Evolutionary conservation across 495 filamentous ascomycete species (phyloP).

Genomic region (Cladorrhinum samala): DNA sequence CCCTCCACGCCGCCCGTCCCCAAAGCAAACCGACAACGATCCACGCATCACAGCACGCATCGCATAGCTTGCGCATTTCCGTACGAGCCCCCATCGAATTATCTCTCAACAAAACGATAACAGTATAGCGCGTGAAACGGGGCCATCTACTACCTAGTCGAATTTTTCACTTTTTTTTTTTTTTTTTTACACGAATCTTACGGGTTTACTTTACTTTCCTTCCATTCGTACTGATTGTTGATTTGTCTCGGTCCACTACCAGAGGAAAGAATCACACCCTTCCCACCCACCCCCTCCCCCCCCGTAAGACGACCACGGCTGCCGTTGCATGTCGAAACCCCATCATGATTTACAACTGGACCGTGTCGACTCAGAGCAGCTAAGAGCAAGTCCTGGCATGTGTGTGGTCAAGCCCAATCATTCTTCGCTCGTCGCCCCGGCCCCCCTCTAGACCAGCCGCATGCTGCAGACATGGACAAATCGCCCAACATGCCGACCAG

Average conservation of each 20-base stretch:
- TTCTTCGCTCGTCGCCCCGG: conserved; percentile 15
- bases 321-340: conserved; percentile 14
- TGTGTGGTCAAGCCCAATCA: conserved; percentile 16
- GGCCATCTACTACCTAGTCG: too few relatives aligned
- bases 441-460: conserved; percentile 5
- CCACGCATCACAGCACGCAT: background rate
- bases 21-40: background rate
- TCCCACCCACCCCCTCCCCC: too few relatives aligned
- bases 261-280: too few relatives aligned
- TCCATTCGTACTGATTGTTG: too few relatives aligned
- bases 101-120: too few relatives aligned
- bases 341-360: conserved; percentile 24
- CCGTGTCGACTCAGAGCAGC: conserved; percentile 18
- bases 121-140: too few relatives aligned
- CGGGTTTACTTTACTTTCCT: too few relatives aligned
- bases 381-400: conserved; percentile 27
- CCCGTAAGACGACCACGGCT: too few relatives aligned
- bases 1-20: conserved; percentile 4
- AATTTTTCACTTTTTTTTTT: too few relatives aligned
- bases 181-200: conserved; percentile 1
- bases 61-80: background rate
- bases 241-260: background rate
- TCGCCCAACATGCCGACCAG: conserved; percentile 21
- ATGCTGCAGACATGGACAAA: conserved; percentile 32
- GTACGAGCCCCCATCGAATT: too few relatives aligned